Conservation (phyloP, 2,329 filamentous ascomycete species). For the Chalaropsis ovoidea region DNA sequence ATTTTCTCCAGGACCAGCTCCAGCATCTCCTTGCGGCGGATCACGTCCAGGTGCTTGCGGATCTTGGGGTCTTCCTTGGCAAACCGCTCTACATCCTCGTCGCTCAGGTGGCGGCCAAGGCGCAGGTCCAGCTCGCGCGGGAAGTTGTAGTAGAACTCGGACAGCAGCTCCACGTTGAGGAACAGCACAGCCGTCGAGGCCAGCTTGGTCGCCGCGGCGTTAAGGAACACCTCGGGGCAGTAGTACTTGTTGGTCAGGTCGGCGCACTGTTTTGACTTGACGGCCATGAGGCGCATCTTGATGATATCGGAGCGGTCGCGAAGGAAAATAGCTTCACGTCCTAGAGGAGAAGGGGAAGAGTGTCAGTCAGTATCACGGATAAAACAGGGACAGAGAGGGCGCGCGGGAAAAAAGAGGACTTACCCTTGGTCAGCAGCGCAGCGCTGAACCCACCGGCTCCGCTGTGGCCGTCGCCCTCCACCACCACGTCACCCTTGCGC, state of each 20-base stretch:
- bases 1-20: conserved; percentile 94
- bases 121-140: conserved; percentile 81
- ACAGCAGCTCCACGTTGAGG: conserved; percentile 90
- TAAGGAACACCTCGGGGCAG: conserved; percentile 95
- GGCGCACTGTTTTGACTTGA: conserved; percentile 84
- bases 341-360: conserved; percentile 37
- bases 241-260: conserved; percentile 83
- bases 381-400: background rate
- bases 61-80: conserved; percentile 90
- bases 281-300: conserved; percentile 75
- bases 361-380: conserved; percentile 29
- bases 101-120: conserved; percentile 68
- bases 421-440: conserved; percentile 72
- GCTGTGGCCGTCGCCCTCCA: conserved; percentile 72
- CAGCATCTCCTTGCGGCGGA: conserved; percentile 80
- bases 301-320: conserved; percentile 83
- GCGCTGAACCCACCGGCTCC: conserved; percentile 92
- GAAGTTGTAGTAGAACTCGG: conserved; percentile 97
- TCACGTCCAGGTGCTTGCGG: conserved; percentile 78
- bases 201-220: conserved; percentile 89
- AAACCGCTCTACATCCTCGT: conserved; percentile 76
- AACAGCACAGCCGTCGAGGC: conserved; percentile 93
- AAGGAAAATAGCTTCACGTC: conserved; percentile 86
- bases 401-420: conserved; percentile 28
- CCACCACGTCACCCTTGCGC: conserved; percentile 68